These are phyloP conservation scores for Tagetes erecta DNA, from an alignment of 129 eudicot genomes.

Conservation along the genomic window DNA sequence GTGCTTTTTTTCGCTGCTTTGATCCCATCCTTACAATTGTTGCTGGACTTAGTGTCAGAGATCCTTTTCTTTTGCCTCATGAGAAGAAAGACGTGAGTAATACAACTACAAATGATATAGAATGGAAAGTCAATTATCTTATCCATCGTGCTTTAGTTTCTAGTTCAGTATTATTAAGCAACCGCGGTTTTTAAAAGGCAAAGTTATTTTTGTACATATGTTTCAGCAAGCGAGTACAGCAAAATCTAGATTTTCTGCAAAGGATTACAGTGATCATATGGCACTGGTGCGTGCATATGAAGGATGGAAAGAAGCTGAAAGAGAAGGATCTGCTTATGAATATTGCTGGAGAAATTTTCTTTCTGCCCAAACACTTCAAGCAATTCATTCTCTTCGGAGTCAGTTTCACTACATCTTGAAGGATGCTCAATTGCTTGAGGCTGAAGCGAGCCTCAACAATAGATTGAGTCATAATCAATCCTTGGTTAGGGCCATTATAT, in stretches of 20 bases:
- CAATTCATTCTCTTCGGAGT: conserved; percentile 92
- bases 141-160: neutral
- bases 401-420: conserved; percentile 80
- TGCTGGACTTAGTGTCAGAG: conserved; percentile 97
- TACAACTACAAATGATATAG: neutral
- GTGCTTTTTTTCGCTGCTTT: conserved; percentile 91
- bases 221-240: conserved; percentile 94
- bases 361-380: conserved; percentile 96
- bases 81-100: conserved; percentile 88
- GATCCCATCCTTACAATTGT: conserved; percentile 96
- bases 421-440: conserved; percentile 81
- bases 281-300: conserved; percentile 99
- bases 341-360: conserved; percentile 98
- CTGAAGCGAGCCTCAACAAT: conserved; percentile 65
- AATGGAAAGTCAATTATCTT: neutral
- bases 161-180: neutral
- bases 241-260: conserved; percentile 90
- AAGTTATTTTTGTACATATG: conserved; percentile 14
- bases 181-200: conserved; percentile 8
- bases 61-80: conserved; percentile 98
- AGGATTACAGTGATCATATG: conserved; percentile 99
- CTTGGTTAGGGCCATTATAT: conserved; percentile 95
- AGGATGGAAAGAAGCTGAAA: conserved; percentile 99
- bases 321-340: conserved; percentile 96
- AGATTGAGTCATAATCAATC: conserved; percentile 87